Evolutionary conservation across 805 yeast genomes (phyloP), one percentile per base, ranked within the genome.

Genomic region (Maudiozyma pseudohumilis): DNA sequence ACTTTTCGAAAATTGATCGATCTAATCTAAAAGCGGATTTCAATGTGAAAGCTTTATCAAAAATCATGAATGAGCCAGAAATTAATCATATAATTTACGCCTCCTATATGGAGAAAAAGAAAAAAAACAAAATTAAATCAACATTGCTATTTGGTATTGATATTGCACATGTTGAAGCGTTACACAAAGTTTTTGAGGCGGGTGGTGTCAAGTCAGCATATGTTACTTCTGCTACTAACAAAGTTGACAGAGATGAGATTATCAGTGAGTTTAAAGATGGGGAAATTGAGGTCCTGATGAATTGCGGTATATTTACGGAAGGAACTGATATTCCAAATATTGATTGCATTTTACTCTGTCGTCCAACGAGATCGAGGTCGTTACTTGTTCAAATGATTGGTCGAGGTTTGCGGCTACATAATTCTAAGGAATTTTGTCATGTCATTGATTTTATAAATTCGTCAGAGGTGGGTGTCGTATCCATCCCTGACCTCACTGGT

Each of bases 241-340:
- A 63, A 15, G 51, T 54, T 5, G 75, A 70, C 29, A 64, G 96
- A 29, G 68, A 61, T 12, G 50, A 56, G 2, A 65, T 75, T 0
- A 59, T 87, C 2, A 57, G 63, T 5, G 77, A 72, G 25, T 89
- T 88, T 53, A 70, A 67, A 42, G 47, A 60, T 0, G 87, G 92
- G 0, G 53, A 68, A 12, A 66, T 84, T 15, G 74, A 79, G 4
- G 94, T 89, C 0, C 59, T 88, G 22, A 70, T 92, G 62, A 89
- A 89, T 52, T 92, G 95, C 55, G 85, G 82, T 13, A 84, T 88
- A 5, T 80, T 89, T 48, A 88, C 95, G 0, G 97, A 88, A 56
- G 97, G 97, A 0, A 86, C 96, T 0, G 96, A 88, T 60, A 77
- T 89, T 15, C 96, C 96, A 3, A 77, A 77, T 43, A 80, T 87